phyloP scores from a whole-genome alignment of 768 basidiomycete species.

The Austroboletus eburneus region DNA sequence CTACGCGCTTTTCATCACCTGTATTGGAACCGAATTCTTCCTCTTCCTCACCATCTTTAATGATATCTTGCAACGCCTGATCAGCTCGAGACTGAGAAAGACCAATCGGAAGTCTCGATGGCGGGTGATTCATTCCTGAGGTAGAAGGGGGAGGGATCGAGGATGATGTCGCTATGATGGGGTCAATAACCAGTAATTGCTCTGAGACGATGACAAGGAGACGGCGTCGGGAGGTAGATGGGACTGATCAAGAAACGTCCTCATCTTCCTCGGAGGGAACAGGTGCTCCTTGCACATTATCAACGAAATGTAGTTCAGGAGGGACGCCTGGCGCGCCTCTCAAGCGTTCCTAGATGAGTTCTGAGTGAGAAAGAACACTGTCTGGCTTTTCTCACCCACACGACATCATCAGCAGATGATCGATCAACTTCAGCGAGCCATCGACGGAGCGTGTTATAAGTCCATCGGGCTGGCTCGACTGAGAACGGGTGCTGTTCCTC shows the following conservation, averaged over 20 bases:
- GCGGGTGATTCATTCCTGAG: conserved; percentile 30
- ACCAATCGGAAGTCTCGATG: conserved; percentile 36
- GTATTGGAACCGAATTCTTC: conserved; percentile 30
- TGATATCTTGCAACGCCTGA: conserved; percentile 51
- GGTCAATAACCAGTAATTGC: conserved; percentile 42
- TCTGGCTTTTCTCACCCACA: too few species aligned
- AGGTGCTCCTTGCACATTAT: not conserved
- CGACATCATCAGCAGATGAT: too few species aligned
- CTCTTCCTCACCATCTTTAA: conserved; percentile 46
- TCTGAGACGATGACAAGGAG: conserved; percentile 14
- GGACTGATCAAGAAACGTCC: not conserved
- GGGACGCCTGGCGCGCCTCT: conserved; percentile 87
- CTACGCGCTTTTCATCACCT: conserved; percentile 15
- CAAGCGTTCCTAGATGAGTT: conserved; percentile 89
- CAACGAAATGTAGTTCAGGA: conserved; percentile 49
- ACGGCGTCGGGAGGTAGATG: not conserved
- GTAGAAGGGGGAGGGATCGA: conserved; percentile 16
- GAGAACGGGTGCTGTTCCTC: conserved; percentile 49
- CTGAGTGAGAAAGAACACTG: too few species aligned
- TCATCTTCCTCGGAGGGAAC: not conserved
- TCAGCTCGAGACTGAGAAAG: conserved; percentile 27
- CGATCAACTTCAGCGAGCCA: too few species aligned
- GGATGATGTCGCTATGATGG: conserved; percentile 41
- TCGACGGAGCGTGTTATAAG: too few species aligned
- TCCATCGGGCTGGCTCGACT: too few species aligned